Evolutionary conservation across 805 yeast species (phyloP).

Genomic region (Pichia cephalocereana): DNA sequence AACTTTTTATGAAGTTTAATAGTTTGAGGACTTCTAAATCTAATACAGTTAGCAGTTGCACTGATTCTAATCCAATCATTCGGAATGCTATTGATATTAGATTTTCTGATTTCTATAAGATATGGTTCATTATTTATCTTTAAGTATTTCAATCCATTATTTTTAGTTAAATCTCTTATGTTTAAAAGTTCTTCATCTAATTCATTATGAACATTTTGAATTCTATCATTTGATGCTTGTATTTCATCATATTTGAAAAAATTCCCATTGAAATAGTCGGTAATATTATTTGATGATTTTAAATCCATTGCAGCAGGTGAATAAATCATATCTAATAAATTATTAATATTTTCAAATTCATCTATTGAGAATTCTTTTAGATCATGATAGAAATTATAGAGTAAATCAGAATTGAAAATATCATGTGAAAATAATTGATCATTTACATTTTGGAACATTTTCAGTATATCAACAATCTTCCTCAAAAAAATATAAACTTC

Average conservation of each 20-base stretch:
- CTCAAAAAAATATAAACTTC: slow-evolving; percentile 50
- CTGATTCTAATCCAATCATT: slow-evolving; percentile 68
- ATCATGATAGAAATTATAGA: slow-evolving; percentile 5
- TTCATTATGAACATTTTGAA: slow-evolving; percentile 35
- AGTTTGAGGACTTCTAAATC: slow-evolving; percentile 63
- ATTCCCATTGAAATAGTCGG: slow-evolving; percentile 32
- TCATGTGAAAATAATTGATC: slow-evolving; percentile 13
- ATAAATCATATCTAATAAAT: slow-evolving; percentile 37
- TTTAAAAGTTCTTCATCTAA: slow-evolving; percentile 44
- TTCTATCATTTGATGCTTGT: slow-evolving; percentile 31
- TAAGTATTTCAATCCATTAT: slow-evolving; percentile 7
- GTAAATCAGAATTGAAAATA: slow-evolving; percentile 11
- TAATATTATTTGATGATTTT: slow-evolving; percentile 27
- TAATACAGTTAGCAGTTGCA: slow-evolving; percentile 55
- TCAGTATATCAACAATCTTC: slow-evolving; percentile 32
- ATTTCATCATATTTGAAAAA: slow-evolving; percentile 32
- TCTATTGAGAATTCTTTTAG: not conserved
- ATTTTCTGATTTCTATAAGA: slow-evolving; percentile 64
- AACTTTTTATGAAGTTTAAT: slow-evolving; percentile 40
- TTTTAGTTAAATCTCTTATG: slow-evolving; percentile 32
- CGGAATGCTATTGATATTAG: slow-evolving; percentile 52
- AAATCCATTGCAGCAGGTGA: slow-evolving; percentile 43
- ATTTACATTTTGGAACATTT: slow-evolving; percentile 18
- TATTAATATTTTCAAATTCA: slow-evolving; percentile 1
- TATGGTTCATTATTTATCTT: slow-evolving; percentile 46